These are phyloP conservation scores for Litsea cubeba DNA, from an alignment of 164 flowering plant species.

Conservation along the genomic window DNA sequence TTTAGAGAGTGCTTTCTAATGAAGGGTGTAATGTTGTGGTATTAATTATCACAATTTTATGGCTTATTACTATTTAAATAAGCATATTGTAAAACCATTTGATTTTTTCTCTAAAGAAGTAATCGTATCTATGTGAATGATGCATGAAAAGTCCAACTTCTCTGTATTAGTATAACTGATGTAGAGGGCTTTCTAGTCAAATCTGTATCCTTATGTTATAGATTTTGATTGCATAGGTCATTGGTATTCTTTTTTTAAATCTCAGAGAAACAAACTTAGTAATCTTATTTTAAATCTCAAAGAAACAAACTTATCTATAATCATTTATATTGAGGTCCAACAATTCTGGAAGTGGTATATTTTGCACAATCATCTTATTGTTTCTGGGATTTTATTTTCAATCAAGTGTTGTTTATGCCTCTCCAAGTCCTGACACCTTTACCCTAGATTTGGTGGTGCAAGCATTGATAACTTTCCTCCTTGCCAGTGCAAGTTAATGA, in stretches of 20 bases:
- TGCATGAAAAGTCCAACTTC: no score
- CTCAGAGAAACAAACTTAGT: no score
- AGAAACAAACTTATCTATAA: no score
- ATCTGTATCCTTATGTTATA: no score
- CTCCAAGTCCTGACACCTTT: neutral
- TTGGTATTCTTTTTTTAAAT: no score
- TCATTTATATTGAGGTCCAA: no score
- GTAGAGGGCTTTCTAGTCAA: no score
- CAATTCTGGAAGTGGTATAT: neutral
- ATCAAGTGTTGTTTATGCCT: neutral
- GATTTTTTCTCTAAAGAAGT: no score
- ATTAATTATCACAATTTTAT: neutral
- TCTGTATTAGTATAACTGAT: no score
- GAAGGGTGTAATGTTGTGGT: neutral
- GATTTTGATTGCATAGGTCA: no score
- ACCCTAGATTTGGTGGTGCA: neutral
- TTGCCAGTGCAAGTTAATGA: neutral
- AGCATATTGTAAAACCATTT: neutral
- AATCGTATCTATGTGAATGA: no score
- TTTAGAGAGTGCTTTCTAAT: neutral
- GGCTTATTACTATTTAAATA: neutral
- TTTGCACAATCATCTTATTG: neutral
- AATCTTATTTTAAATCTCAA: no score
- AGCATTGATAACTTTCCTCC: conserved; percentile 8
- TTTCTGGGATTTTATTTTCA: neutral